phyloP scores from a whole-genome alignment of 345 rosid genomes.

The Rhodomyrtus tomentosa region DNA sequence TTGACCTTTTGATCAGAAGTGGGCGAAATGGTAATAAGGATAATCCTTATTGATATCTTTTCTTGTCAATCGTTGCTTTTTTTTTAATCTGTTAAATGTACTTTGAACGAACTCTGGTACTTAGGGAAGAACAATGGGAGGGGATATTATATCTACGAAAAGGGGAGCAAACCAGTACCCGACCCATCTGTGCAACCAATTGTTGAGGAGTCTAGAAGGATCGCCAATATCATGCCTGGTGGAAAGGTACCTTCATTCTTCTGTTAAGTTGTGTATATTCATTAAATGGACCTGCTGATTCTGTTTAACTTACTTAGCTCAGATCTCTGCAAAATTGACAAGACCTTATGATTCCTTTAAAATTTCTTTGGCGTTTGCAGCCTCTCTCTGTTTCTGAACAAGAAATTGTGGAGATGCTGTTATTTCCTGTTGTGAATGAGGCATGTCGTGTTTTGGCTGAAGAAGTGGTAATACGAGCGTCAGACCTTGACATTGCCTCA shows the following conservation, averaged over 20 bases:
- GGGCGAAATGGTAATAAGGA: slow-evolving; percentile 69
- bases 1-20: slow-evolving; percentile 54
- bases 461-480: slow-evolving; percentile 67
- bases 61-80: background rate
- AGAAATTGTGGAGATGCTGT: slow-evolving; percentile 81
- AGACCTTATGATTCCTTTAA: background rate
- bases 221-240: slow-evolving; percentile 71
- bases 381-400: slow-evolving; percentile 63
- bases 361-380: slow-evolving; percentile 24
- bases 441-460: slow-evolving; percentile 88
- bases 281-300: background rate
- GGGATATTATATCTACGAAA: slow-evolving; percentile 76
- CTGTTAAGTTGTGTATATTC: background rate
- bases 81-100: background rate
- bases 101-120: background rate
- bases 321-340: background rate
- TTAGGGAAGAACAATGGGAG: slow-evolving; percentile 81
- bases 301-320: background rate
- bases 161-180: slow-evolving; percentile 78
- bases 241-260: slow-evolving; percentile 58
- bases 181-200: slow-evolving; percentile 64
- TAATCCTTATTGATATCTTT: background rate
- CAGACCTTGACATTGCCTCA: slow-evolving; percentile 86
- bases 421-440: slow-evolving; percentile 89
- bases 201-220: slow-evolving; percentile 60